A percentile compares a stretch with the other conserved stretches of the same genome.
Conservation (phyloP, 495 filamentous ascomycete species). For the Saxophila tyrrhenica region DNA sequence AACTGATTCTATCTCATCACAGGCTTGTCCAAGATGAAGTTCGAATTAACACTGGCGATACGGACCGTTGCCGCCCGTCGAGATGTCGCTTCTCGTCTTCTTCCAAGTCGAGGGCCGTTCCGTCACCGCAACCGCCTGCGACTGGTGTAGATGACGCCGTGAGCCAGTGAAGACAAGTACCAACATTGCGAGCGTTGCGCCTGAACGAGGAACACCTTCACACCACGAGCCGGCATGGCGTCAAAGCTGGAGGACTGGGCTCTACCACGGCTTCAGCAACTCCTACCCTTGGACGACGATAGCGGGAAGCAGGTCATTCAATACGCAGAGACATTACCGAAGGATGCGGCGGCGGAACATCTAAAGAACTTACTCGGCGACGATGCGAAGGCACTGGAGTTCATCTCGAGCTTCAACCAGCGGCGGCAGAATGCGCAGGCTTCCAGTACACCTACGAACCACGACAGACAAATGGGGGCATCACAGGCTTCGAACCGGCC, state of each 20-base stretch:
- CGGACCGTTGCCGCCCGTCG: not conserved
- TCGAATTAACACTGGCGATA: not conserved
- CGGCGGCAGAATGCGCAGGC: conserved; percentile 39
- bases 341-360: conserved; percentile 64
- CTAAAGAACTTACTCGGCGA: conserved; percentile 83
- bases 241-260: conserved; percentile 35
- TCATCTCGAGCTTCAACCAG: conserved; percentile 83
- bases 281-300: conserved; percentile 75
- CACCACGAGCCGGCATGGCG: too few species aligned
- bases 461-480: conserved; percentile 42
- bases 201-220: too few species aligned
- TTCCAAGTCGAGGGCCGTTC: not conserved
- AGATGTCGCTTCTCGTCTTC: not conserved
- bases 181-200: too few species aligned
- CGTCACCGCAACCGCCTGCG: not conserved
- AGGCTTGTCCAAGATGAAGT: not conserved
- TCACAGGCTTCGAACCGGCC: not conserved
- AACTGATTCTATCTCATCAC: too few species aligned
- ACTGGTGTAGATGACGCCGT: too few species aligned
- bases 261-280: conserved; percentile 55
- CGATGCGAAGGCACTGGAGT: conserved; percentile 72
- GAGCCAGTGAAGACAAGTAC: too few species aligned
- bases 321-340: conserved; percentile 62
- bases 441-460: conserved; percentile 16
- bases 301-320: conserved; percentile 71